Conservation (phyloP, 2,329 filamentous ascomycete species). For the Scorias spongiosa region DNA sequence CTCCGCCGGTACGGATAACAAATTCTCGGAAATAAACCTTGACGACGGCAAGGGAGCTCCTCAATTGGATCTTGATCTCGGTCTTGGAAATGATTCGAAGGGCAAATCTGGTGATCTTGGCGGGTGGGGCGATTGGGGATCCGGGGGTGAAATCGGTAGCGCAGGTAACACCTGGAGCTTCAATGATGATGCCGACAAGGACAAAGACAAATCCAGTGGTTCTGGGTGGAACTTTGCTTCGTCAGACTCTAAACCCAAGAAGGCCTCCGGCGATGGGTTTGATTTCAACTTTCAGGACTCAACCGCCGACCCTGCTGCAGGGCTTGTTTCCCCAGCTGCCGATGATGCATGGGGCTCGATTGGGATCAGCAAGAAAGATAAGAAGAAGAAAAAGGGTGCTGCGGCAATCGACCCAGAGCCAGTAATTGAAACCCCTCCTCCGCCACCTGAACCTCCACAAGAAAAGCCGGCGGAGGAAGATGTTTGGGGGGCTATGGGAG, state of each 20-base stretch:
- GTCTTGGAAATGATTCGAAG: constrained; percentile 12
- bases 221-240: constrained; percentile 13
- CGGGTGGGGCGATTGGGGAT: constrained; percentile 20
- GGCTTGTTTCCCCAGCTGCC: constrained; percentile 5
- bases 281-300: constrained; percentile 16
- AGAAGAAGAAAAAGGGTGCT: constrained; percentile 18
- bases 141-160: constrained; percentile 6
- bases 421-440: constrained; percentile 10
- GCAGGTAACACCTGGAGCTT: constrained; percentile 10
- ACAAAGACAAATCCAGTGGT: constrained; percentile 6
- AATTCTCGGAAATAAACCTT: constrained; percentile 32
- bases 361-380: constrained; percentile 16
- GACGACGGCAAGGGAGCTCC: constrained; percentile 28
- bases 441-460: constrained; percentile 9
- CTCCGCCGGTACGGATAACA: constrained; percentile 21
- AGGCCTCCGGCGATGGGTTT: constrained; percentile 19
- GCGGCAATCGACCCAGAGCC: constrained; percentile 11
- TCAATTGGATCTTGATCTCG: constrained; percentile 33
- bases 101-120: constrained; percentile 19
- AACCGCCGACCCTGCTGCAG: constrained; percentile 2
- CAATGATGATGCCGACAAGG: constrained; percentile 19
- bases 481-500: constrained; percentile 16
- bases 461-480: constrained; percentile 19
- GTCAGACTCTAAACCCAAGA: constrained; percentile 19
- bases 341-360: constrained; percentile 15